Base-by-base conservation (phyloP, 495 filamentous ascomycete species). In the Penicillium canariense region DNA sequence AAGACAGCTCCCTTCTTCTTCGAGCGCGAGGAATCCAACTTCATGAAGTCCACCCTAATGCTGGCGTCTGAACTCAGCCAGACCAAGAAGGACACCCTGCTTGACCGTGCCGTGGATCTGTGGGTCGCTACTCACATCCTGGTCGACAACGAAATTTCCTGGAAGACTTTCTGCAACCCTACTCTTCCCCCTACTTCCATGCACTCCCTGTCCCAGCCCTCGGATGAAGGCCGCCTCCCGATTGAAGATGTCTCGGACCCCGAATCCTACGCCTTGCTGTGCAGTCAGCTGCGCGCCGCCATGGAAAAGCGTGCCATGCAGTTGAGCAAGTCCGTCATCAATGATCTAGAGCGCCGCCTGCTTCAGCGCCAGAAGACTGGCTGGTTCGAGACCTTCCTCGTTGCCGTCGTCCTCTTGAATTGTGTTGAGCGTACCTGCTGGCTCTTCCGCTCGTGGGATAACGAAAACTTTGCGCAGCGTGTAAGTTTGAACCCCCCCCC, bases 391-490 rank as follows among this genome's bases (percentile, higher is more conserved):
- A 90, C 87, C 39, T 92, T 89, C 68, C 74, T 93, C 14, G 82
- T 86, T 4, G 81, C 85, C 11, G 69, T 93, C 51, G 80, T 94
- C 31, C 77, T 93, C 15, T 74, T 94, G 32, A 88, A 87, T 66
- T 90, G 87, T 52, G 81, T 92, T 9, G 90, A 94, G 70, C 87
- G 89, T 65, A 87, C 87, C n/a, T 87, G 84, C 48, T 92, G 89
- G 86, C 78, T 88, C 0, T 91, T 89, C 75, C 85, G 83, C 30
- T 84, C 80, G 0, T 90, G 85, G 85, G 84, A 87, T 38, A 80
- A 86, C 56, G 78, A 84, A 66, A 79, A 45, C 61, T 78, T 57
- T 67, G 67, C 55, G 17, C 68, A 71, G 54, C 68, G 72, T 14
- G 71, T 71, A 62, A 66, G 66, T 67, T 28, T 20, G 17, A 40